Conservation (phyloP, 2,329 filamentous ascomycete species). For the Rutstroemia sp. region DNA sequence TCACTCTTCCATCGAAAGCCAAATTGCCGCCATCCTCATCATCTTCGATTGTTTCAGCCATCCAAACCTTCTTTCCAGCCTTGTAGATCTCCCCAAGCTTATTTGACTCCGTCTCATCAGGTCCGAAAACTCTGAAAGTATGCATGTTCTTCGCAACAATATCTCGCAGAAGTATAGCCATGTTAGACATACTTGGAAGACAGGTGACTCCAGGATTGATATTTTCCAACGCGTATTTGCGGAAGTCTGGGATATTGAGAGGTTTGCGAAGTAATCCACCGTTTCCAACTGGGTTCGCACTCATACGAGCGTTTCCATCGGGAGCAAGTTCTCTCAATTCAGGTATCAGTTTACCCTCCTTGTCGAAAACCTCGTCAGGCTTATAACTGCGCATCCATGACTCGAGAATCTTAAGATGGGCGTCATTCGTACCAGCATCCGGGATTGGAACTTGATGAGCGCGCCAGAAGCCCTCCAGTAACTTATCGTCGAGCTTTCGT, state of each 20-base stretch:
- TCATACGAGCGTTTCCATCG: constrained; percentile 61
- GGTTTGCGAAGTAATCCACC: constrained; percentile 62
- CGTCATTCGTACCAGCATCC: constrained; percentile 56
- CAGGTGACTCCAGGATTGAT: constrained; percentile 50
- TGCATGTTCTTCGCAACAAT: constrained; percentile 56
- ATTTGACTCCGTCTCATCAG: constrained; percentile 77
- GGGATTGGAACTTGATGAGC: constrained; percentile 72
- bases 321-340: constrained; percentile 61
- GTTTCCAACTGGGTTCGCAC: constrained; percentile 68
- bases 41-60: constrained; percentile 71
- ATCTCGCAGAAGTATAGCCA: constrained; percentile 60
- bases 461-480: constrained; percentile 70
- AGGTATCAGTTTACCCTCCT: constrained; percentile 53
- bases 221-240: constrained; percentile 55
- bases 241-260: constrained; percentile 63
- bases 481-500: constrained; percentile 62
- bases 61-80: constrained; percentile 71
- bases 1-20: constrained; percentile 59
- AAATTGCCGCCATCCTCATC: constrained; percentile 70
- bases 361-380: constrained; percentile 62
- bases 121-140: constrained; percentile 70
- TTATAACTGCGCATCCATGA: constrained; percentile 72
- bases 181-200: constrained; percentile 61
- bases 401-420: constrained; percentile 62
- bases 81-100: constrained; percentile 67